Evolutionary conservation across 2,329 filamentous ascomycete species (phyloP).

Genomic region (Myriosclerotinia scirpicola): DNA sequence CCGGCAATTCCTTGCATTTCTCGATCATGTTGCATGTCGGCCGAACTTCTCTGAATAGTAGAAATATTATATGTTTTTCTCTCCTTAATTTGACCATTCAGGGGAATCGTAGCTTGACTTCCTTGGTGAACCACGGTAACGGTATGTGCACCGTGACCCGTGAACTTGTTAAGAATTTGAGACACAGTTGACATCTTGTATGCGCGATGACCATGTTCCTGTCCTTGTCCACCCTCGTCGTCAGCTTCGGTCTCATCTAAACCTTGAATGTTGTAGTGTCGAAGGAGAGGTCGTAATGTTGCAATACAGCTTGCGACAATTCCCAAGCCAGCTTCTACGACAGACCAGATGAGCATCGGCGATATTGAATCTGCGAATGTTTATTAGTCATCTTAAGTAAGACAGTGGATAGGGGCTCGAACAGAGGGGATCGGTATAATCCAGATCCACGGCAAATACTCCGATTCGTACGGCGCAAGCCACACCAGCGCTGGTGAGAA

Average conservation of each 20-base stretch:
- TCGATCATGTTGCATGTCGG: conserved; percentile 16
- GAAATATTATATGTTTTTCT: conserved; percentile 11
- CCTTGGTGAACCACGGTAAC: conserved; percentile 16
- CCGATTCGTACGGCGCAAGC: conserved; percentile 15
- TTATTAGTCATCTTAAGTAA: neutral
- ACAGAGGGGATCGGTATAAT: conserved; percentile 22
- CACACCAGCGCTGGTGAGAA: neutral
- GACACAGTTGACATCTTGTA: conserved; percentile 23
- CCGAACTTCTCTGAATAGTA: conserved; percentile 10
- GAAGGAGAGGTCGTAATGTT: conserved; percentile 21
- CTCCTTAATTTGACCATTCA: conserved; percentile 7
- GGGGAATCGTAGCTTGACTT: conserved; percentile 7
- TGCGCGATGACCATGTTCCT: neutral
- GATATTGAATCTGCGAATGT: conserved; percentile 17
- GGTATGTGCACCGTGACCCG: conserved; percentile 18
- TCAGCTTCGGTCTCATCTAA: conserved; percentile 9
- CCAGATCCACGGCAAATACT: conserved; percentile 13
- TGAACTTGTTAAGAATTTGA: conserved; percentile 17
- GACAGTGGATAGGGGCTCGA: neutral
- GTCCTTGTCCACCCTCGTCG: neutral
- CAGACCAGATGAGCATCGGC: conserved; percentile 20
- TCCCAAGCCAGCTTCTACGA: conserved; percentile 19
- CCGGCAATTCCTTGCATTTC: conserved; percentile 18
- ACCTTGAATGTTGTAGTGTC: conserved; percentile 14
- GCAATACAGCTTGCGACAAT: conserved; percentile 20